phyloP scores from a whole-genome alignment of 805 yeast genomes.

The Sugiyamaella chiloensis region DNA sequence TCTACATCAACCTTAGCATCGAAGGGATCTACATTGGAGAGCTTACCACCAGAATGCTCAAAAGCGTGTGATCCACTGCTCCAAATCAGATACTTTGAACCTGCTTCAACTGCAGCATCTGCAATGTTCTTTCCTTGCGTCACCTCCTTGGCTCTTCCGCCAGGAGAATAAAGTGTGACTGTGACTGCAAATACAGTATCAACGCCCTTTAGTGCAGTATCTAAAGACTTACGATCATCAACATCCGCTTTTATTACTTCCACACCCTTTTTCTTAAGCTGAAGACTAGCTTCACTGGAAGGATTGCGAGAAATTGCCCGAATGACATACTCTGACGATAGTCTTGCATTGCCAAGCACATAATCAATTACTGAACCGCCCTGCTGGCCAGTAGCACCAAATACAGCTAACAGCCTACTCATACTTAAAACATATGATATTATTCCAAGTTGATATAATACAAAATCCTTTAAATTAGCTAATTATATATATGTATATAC shows the following conservation, averaged over 20 bases:
- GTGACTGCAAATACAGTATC: conserved; percentile 11
- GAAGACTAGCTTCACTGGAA: conserved; percentile 6
- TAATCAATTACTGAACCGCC: conserved; percentile 8
- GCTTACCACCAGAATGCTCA: conserved; percentile 9
- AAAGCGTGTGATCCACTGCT: neutral
- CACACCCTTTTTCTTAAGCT: conserved; percentile 16
- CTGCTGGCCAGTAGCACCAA: conserved; percentile 15
- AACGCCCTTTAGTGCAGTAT: conserved; percentile 10
- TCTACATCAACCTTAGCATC: conserved; percentile 9
- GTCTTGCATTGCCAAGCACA: conserved; percentile 5
- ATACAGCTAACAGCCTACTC: conserved; percentile 9
- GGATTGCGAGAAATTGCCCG: conserved; percentile 17
- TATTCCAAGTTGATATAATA: too few species aligned
- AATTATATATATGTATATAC: too few species aligned
- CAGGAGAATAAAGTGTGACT: neutral
- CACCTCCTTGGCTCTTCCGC: conserved; percentile 1
- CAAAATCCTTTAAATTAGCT: too few species aligned
- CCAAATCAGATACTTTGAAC: conserved; percentile 8
- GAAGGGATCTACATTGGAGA: neutral
- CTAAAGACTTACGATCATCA: neutral
- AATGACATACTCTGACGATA: conserved; percentile 3
- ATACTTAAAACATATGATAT: too few species aligned
- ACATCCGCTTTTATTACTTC: conserved; percentile 21
- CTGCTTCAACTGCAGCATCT: conserved; percentile 12
- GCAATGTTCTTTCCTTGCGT: conserved; percentile 10